Evolutionary conservation across 2,329 filamentous ascomycete genomes (phyloP), one percentile per base, ranked within the genome.

Genomic region (Neopestalotiopsis sp.): DNA sequence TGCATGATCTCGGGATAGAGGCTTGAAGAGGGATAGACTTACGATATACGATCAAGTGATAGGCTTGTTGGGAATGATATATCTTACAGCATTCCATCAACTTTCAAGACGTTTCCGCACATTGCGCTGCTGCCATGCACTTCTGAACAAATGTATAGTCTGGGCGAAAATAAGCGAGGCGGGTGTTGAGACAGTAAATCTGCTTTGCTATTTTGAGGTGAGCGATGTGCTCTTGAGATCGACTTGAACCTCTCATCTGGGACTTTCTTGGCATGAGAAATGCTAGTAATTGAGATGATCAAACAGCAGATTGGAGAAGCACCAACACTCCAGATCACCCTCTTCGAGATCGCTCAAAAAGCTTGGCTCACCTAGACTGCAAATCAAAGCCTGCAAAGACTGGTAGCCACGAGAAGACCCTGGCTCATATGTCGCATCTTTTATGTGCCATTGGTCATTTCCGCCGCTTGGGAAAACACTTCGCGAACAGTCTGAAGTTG

Each of bases 1-100:
- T 64, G 17, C n/a, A 62, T 0, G 56, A 66, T 62, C 67, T 68
- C 9, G 67, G 49, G 14, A 62, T 52, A 40, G 66, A 20, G 32
- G 24, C 6, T 34, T n/a, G 13, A 30, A 17, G n/a, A 14, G 14
- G 13, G n/a, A 28, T 10, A 28, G 10, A 28, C 24, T 28, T 28
- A 28, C 3, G n/a, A 28, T 28, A 28, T 28, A 28, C 24, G 24
- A 28, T 28, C 4, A 28, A 28, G 4, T 28, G 24, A 28, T 28
- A 28, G 24, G 4, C 24, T 28, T 28, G 24, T 28, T 28, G 24
- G 4, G 24, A 28, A 28, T 28, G 3, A 3, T 28, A 28, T 28
- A 28, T 28, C 24, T 28, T 28, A 28, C 24, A 28, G 1, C 24
- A 28, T 28, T 28, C 24, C 24, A 28, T 28, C 24, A 28, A 28